Percentiles rank a stretch among this genome's conserved stretches.
These are phyloP conservation scores for Chaetomium tenue DNA, from an alignment of 495 filamentous ascomycete genomes.

Conservation along the genomic window DNA sequence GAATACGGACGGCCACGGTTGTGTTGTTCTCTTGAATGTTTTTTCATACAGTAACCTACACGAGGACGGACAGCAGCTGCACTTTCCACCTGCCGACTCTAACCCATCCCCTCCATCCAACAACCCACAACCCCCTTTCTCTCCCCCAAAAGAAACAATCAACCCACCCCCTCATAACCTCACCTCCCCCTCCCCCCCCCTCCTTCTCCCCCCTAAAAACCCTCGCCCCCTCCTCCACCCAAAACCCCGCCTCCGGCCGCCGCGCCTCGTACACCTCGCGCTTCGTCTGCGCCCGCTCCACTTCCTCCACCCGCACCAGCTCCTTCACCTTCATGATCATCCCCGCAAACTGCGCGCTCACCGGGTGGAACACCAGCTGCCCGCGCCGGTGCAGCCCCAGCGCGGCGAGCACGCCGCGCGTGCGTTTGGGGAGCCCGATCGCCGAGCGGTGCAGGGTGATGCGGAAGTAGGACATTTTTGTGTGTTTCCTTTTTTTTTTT, in stretches of 20 bases:
- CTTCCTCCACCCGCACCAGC: constrained; percentile 81
- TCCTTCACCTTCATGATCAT: constrained; percentile 99
- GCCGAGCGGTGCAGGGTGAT: constrained; percentile 90
- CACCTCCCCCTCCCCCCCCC: constrained; percentile 11
- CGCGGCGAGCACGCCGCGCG: constrained; percentile 78
- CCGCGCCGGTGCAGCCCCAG: constrained; percentile 86
- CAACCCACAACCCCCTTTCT: background rate
- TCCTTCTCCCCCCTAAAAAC: background rate
- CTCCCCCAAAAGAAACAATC: background rate
- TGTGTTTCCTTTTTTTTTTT: background rate
- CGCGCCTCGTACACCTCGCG: constrained; percentile 70
- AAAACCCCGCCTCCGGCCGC: constrained; percentile 81
- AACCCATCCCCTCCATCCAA: background rate
- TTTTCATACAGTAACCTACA: constrained; percentile 19
- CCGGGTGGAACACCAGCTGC: constrained; percentile 88
- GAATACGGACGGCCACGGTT: no score
- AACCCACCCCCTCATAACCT: constrained; percentile 13
- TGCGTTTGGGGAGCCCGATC: constrained; percentile 85
- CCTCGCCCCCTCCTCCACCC: constrained; percentile 70
- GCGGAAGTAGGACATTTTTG: constrained; percentile 84
- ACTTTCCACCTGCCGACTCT: background rate
- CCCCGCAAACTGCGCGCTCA: constrained; percentile 78
- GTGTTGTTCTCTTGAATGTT: background rate
- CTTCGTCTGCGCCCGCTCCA: constrained; percentile 66
- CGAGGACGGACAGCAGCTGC: background rate